Conservation (phyloP, 2,329 filamentous ascomycete genomes). For the Colletotrichum paranaense region DNA sequence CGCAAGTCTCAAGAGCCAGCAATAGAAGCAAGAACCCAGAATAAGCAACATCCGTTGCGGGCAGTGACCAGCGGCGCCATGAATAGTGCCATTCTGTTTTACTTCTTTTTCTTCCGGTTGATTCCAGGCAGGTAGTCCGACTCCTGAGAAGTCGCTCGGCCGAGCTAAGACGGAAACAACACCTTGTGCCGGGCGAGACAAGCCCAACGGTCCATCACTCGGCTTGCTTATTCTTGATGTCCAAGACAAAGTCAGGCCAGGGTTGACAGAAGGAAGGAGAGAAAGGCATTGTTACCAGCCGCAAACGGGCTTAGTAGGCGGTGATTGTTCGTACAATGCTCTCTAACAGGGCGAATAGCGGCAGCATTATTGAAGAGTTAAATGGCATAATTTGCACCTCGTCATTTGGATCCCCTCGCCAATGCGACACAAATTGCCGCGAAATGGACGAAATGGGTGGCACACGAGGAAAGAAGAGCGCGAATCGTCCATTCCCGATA, state of each 20-base stretch:
- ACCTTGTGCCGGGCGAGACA: slow-evolving; percentile 12
- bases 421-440: background rate
- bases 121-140: too few relatives aligned
- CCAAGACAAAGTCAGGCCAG: background rate
- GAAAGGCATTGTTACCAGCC: slow-evolving; percentile 15
- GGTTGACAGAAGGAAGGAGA: background rate
- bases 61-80: background rate
- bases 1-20: background rate
- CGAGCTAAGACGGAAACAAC: background rate
- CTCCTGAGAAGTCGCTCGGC: background rate
- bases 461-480: slow-evolving; percentile 12
- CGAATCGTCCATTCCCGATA: slow-evolving; percentile 16
- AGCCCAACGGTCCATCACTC: slow-evolving; percentile 10
- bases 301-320: background rate
- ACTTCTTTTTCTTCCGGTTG: background rate
- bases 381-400: slow-evolving; percentile 4
- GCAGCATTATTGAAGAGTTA: background rate
- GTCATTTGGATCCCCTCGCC: background rate
- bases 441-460: background rate
- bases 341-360: background rate
- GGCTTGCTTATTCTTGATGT: background rate
- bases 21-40: slow-evolving; percentile 3
- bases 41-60: background rate
- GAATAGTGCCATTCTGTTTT: background rate
- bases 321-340: background rate